A percentile compares a stretch with the other conserved stretches of the same genome.
These are phyloP conservation scores for Guadua angustifolia DNA, from an alignment of 176 grass and related monocot genomes.

Conservation along the genomic window DNA sequence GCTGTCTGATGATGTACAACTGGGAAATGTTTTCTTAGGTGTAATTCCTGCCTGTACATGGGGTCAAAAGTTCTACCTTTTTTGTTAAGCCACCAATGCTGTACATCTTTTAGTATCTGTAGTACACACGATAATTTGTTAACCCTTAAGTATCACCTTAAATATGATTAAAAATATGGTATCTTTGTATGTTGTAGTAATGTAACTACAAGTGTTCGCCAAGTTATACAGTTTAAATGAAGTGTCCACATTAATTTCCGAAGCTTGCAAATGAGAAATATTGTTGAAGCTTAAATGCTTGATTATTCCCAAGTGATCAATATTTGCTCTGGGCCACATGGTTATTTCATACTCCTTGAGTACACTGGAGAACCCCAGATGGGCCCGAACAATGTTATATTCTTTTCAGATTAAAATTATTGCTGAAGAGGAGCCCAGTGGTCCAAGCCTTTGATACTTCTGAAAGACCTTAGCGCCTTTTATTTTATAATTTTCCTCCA, in stretches of 20 bases:
- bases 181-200: neutral
- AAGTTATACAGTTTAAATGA: neutral
- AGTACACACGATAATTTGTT: neutral
- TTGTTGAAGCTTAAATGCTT: neutral
- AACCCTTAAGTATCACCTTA: neutral
- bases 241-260: neutral
- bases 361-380: slow-evolving; percentile 14
- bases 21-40: neutral
- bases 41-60: neutral
- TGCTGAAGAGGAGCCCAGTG: neutral
- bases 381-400: neutral
- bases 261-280: neutral
- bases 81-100: neutral
- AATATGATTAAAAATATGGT: neutral
- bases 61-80: neutral
- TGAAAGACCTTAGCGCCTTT: slow-evolving; percentile 1
- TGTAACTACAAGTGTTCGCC: neutral
- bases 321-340: neutral
- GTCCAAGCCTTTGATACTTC: neutral
- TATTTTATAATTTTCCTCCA: neutral
- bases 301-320: neutral
- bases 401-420: neutral
- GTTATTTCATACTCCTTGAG: slow-evolving; percentile 12
- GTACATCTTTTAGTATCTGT: neutral
- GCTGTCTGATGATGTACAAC: neutral